Percentiles rank a stretch among this genome's conserved stretches.
Evolutionary conservation across 1,284 basidiomycete species (phyloP).

Genomic region (Ceratobasidium sp.): DNA sequence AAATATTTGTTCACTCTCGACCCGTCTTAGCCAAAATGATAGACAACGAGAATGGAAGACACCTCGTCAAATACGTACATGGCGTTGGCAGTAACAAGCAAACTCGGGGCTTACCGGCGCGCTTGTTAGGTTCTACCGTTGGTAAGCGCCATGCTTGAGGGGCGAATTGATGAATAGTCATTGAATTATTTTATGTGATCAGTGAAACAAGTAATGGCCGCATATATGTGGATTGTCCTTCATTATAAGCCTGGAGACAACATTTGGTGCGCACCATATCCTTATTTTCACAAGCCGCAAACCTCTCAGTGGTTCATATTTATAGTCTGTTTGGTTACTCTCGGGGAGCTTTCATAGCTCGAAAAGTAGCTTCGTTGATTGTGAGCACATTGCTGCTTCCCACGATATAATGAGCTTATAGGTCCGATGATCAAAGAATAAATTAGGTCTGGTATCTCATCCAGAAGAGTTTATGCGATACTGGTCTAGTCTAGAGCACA

Average conservation of each 20-base stretch:
- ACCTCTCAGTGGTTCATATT: background rate
- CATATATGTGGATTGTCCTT: slow-evolving; percentile 14
- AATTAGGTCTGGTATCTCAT: too few species aligned
- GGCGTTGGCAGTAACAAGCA: slow-evolving; percentile 7
- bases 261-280: slow-evolving; percentile 2
- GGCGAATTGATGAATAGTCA: too few species aligned
- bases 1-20: background rate
- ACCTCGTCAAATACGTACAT: slow-evolving; percentile 1
- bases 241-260: slow-evolving; percentile 14
- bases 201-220: slow-evolving; percentile 23
- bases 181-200: background rate
- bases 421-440: too few species aligned
- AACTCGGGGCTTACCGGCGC: background rate
- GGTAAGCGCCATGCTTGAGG: background rate
- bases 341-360: slow-evolving; percentile 40
- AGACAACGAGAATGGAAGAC: background rate
- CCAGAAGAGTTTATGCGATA: slow-evolving; percentile 14
- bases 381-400: slow-evolving; percentile 6
- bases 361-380: slow-evolving; percentile 42
- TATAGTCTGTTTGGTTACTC: slow-evolving; percentile 32
- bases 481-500: slow-evolving; percentile 15
- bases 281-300: background rate
- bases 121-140: background rate
- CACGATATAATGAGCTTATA: too few species aligned
- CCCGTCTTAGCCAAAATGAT: background rate